Evolutionary conservation across 1,139 yeast genomes (phyloP).

Genomic region (Diutina scorzettiae): DNA sequence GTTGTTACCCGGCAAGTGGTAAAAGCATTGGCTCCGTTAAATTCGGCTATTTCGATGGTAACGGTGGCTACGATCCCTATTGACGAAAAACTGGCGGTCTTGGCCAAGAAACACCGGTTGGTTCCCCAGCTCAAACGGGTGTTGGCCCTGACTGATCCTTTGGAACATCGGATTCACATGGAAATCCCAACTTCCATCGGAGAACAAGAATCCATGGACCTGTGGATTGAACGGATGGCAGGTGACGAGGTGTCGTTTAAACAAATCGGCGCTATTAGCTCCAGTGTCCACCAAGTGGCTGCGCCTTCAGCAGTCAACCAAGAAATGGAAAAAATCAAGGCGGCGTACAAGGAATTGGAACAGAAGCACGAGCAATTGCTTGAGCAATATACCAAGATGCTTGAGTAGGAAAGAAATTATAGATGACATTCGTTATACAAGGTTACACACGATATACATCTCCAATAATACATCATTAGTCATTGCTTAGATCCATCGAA

Average conservation of each 20-base stretch:
- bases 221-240: constrained; percentile 1
- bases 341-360: constrained; percentile 50
- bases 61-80: constrained; percentile 8
- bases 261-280: background rate
- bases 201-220: background rate
- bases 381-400: constrained; percentile 37
- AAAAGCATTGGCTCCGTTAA: constrained; percentile 47
- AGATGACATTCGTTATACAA: background rate
- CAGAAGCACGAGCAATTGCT: constrained; percentile 49
- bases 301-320: background rate
- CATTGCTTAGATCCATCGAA: no score
- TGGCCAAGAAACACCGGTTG: constrained; percentile 29
- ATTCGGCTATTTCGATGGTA: constrained; percentile 24
- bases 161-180: constrained; percentile 38
- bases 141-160: constrained; percentile 29
- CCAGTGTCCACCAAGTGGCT: background rate
- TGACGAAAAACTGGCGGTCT: constrained; percentile 10
- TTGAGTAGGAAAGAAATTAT: background rate
- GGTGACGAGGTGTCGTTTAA: constrained; percentile 1
- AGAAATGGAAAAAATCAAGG: constrained; percentile 4
- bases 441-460: background rate
- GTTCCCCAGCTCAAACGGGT: constrained; percentile 52
- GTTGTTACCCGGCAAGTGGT: constrained; percentile 67
- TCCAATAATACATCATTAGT: background rate
- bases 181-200: constrained; percentile 18